Evolutionary conservation across 805 yeast species (phyloP), one percentile per base, ranked within the genome.

Genomic region (Candida vaughaniae): DNA sequence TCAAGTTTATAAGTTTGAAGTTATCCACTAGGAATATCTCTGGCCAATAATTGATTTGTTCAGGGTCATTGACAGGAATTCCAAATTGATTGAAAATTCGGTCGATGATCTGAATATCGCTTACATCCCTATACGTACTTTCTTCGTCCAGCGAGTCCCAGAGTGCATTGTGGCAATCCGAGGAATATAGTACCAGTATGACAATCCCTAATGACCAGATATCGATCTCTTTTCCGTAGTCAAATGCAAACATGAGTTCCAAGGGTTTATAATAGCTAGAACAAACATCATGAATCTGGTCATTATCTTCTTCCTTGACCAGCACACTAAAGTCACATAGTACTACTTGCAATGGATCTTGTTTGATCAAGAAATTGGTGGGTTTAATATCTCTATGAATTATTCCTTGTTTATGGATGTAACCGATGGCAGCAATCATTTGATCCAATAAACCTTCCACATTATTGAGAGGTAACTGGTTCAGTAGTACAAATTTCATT

Each of bases 221-320:
- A 49, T 86, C 95, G 6, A 85, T 64, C 26, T 69, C 77, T 25
- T 52, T 55, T 2, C 71, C 60, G 51, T 86, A 86, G 41, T 68
- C 43, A n/a, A 74, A 58, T 0, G 86, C 85, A 34, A 84, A 71
- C 28, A 85, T 62, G 31, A 83, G 59, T 51, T 86, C 95, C 0
- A 95, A 91, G 0, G 93, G 80, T 42, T 83, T 79, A 58, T 77
- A 87, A 22, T 69, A 67, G 1, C 82, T 80, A 0, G 90, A 81
- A 15, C 82, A 71, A 3, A 87, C 80, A 45, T 77, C 85, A n/a
- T 73, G 66, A 39, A 71, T 65, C 46, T 71, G 64, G 25, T 56
- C 61, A 10, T 41, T 22, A 7, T 40, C 30, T 9, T 23, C 16
- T 3, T 25, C 36, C 4, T 27, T 17, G 1, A 31, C 20, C 35